Base-by-base conservation (phyloP, 345 rosid genomes). In the Acer campestre region DNA sequence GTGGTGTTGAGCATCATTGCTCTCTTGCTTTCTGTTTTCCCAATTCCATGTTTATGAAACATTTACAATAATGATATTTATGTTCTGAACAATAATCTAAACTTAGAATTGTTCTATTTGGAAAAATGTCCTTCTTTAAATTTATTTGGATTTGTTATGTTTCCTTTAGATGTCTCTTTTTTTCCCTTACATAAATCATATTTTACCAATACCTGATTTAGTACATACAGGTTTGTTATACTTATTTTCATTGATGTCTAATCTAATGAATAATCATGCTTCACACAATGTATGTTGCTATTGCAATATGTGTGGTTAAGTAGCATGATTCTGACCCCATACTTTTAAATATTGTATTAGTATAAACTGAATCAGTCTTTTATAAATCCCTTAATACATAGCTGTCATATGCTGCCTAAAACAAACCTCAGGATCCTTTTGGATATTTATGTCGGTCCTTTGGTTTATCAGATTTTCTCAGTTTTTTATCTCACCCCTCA, bases 401-500 rank as follows among this genome's bases (percentile, higher is more conserved):
- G 67, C 17, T 10, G 10, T 46, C 25, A 4, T 1, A 3, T 31
- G 10, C 22, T 69, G 62, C 14, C 31, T 58, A 66, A 71, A 27
- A 20, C 31, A 18, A 67, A 22, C n/a, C 5, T 46, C 40, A 61
- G 63, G 18, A 23, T 49, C 62, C 20, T 73, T 55, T 63, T 82
- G 66, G 79, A 80, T 74, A 55, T 78, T 78, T 27, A 25, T 77
- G 66, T 58, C 77, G 44, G 62, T 76, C 65, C 67, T 73, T 83
- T 82, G 38, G 74, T 42, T 78, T 81, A 20, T 70, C 91, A 96
- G 99, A 85, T 96, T 96, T 86, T 96, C 99, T 74, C 97, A 96
- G 83, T 96, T 96, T 88, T 96, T 96, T 81, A 84, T 96, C 85
- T 90, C 98, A n/a, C 99, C 99, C 65, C 95, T 96, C 49, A 87